Conservation (phyloP, 352 stramenopile genomes). For the Phytophthora lateralis region DNA sequence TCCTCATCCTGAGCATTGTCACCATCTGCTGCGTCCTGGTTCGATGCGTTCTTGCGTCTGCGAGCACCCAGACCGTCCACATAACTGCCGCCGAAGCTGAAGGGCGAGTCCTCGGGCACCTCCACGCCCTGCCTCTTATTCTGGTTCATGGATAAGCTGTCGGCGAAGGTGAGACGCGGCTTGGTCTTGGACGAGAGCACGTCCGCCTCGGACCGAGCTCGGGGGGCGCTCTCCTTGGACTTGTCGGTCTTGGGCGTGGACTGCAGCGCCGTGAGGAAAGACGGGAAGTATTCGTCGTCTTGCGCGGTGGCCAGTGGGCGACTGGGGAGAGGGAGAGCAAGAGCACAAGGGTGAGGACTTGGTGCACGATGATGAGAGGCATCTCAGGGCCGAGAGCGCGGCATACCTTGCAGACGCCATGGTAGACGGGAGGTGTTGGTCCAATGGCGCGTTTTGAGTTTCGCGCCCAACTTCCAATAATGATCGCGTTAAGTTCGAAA, state of each 20-base stretch:
- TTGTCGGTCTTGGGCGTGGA: slow-evolving; percentile 58
- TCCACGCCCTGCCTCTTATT: slow-evolving; percentile 40
- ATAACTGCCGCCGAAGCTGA: slow-evolving; percentile 54
- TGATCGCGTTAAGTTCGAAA: background rate
- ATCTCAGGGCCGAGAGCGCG: background rate
- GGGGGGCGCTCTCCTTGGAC: slow-evolving; percentile 55
- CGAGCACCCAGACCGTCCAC: slow-evolving; percentile 53
- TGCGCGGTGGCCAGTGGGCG: slow-evolving; percentile 34
- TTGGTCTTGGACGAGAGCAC: slow-evolving; percentile 34
- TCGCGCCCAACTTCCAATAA: background rate
- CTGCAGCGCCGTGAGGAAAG: slow-evolving; percentile 63
- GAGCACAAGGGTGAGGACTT: slow-evolving; percentile 2
- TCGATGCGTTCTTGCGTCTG: slow-evolving; percentile 45
- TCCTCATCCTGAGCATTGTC: slow-evolving; percentile 54
- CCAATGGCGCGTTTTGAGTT: slow-evolving; percentile 15
- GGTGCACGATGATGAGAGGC: background rate
- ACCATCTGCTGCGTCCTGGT: slow-evolving; percentile 19
- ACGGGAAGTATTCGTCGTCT: slow-evolving; percentile 82
- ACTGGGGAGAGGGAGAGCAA: slow-evolving; percentile 3
- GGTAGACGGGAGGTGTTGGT: slow-evolving; percentile 9
- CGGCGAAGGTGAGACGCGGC: slow-evolving; percentile 63
- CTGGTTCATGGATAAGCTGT: slow-evolving; percentile 77
- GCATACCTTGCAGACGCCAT: slow-evolving; percentile 32
- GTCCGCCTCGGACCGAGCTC: slow-evolving; percentile 30
- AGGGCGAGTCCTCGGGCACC: slow-evolving; percentile 63